Base-by-base conservation (phyloP, 345 rosid species). In the Euphorbia peplus region DNA sequence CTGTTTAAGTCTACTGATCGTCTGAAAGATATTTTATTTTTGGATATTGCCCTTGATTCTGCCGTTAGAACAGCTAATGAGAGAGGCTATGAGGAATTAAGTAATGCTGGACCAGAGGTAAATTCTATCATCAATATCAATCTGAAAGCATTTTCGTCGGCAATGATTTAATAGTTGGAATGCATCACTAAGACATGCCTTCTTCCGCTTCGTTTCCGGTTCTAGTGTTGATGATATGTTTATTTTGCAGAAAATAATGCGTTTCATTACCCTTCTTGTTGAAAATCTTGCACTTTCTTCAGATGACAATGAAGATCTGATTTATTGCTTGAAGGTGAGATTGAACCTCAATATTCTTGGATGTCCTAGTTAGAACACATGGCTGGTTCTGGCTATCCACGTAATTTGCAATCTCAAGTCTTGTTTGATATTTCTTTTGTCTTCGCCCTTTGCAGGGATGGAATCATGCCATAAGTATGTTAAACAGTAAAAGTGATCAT, bases 21-120 rank as follows among this genome's bases (percentile, higher is more conserved):
- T 75, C 83, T 95, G 75, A 95, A 90, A 84, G 99, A 95, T 86
- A 79, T 95, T 50, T 68, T 95, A 62, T 95, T 95, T 84, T 80
- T 95, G 80, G 99, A 91, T 74, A 81, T 90, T 22, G 96, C 98
- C 46, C 93, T 95, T 63, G 99, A 95, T 73, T 95, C 99, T 64
- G 79, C 97, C 57, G 96, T 91, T 69, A 90, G 99, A 76, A 95
- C 97, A 67, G 96, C 96, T 64, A 85, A 87, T 79, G 99, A 95
- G 83, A 86, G 97, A 78, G 98, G 98, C 54, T 91, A 90, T 12
- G 96, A 87, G 76, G 93, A 88, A 74, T 75, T 95, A 75, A 91
- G 79, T 32, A 68, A 84, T 73, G 88, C 93, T 73, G 85, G 90
- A 47, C 93, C 96, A 30, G 98, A 90, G 96, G 99, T 90, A 70